Base-by-base conservation (phyloP, 1,284 basidiomycete species). In the Cryptococcus hybrid region DNA sequence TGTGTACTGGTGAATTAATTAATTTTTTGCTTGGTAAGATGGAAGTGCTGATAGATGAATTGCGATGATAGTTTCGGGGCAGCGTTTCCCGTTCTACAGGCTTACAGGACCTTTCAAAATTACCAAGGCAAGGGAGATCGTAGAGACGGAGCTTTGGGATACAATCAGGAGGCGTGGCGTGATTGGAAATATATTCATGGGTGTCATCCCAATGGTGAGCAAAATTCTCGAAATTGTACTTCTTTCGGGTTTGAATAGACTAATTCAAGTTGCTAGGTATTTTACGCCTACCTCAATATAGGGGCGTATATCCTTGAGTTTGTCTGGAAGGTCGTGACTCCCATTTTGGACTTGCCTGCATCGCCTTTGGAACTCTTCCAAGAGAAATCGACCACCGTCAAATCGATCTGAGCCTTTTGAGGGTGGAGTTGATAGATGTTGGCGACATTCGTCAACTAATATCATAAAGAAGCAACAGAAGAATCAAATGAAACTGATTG, bases 121-220 rank as follows among this genome's bases (percentile, higher is more conserved):
- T 7, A 54, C 67, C 1, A 59, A 51, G 9, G 83, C 83, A 0
- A 75, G 79, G 5, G 58, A 71, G 3, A 80, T 85, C 36, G 80
- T 83, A 55, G 81, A 81, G 67, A 84, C 82, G 1, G 86, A 87
- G 68, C 75, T 87, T 12, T 86, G 83, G 83, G 85, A 86, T 40
- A 86, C 85, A 1, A 83, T 87, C 56, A 80, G 75, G 7, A 79
- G 86, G 0, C 75, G 85, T 47, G 85, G 85, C 0, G n/a, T 82
- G 1, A 61, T 81, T 0, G 85, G 85, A 0, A 87, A 87, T 65
- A 57, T 86, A 3, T 71, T 83, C 52, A 86, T 87, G 85, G 86
- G 84, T 3, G 66, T 84, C 11, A 80, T 85, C 18, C 83, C 83
- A 0, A 84, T 84, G 82, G 64, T 79, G 5, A 57, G 68, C 64